Conservation (phyloP, 306 rosid genomes). For the Quillaja saponaria region DNA sequence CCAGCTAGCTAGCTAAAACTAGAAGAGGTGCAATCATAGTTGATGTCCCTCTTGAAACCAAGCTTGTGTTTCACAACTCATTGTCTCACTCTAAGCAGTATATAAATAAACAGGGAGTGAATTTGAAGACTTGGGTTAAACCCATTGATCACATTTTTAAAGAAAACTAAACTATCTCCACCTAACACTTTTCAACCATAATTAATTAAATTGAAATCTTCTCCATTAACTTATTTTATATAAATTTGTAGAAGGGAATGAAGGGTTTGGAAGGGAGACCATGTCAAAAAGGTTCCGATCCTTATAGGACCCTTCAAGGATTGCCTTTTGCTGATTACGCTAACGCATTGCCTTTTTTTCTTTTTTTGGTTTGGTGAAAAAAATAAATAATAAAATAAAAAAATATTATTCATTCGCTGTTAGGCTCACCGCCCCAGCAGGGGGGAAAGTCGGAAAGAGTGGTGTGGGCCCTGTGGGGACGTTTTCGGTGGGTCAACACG, state of each 20-base stretch:
- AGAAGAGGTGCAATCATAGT: constrained; percentile 53
- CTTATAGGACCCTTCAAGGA: constrained; percentile 60
- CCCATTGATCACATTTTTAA: neutral
- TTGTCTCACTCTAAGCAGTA: too few relatives aligned
- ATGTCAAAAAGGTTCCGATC: constrained; percentile 58
- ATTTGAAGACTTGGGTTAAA: constrained; percentile 33
- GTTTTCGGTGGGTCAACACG: constrained; percentile 45
- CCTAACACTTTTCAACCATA: too few relatives aligned
- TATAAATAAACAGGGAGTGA: constrained; percentile 42
- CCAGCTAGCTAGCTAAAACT: too few relatives aligned
- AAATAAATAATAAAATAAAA: neutral
- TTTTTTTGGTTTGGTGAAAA: neutral
- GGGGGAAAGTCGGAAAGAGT: too few relatives aligned
- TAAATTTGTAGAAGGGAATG: too few relatives aligned
- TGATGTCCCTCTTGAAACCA: constrained; percentile 40
- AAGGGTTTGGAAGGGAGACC: constrained; percentile 58
- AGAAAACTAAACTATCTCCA: neutral
- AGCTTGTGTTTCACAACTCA: constrained; percentile 67
- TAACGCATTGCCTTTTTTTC: constrained; percentile 26
- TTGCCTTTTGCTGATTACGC: constrained; percentile 66
- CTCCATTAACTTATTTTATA: too few relatives aligned
- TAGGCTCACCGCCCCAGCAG: constrained; percentile 31
- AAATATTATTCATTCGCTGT: neutral
- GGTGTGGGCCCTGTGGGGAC: neutral
- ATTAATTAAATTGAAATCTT: too few relatives aligned